Evolutionary conservation across 2,329 filamentous ascomycete species (phyloP).

Genomic region (Ophiostoma himal-ulmi): DNA sequence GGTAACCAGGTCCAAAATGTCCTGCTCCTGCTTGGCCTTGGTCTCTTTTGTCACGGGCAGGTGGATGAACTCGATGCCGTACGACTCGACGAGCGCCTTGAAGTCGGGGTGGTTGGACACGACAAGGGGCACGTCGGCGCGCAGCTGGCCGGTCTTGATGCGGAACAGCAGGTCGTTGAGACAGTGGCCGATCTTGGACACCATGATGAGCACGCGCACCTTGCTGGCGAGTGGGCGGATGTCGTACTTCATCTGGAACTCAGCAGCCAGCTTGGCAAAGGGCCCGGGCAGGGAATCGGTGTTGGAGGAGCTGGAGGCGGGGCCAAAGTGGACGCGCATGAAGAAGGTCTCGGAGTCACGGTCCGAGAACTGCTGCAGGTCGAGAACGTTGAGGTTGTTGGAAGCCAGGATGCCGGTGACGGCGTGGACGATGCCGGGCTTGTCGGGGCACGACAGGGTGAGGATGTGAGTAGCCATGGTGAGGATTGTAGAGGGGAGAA

Average conservation of each 20-base stretch:
- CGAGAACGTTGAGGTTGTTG: slow-evolving; percentile 72
- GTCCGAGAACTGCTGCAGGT: slow-evolving; percentile 80
- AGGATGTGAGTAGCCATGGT: slow-evolving; percentile 58
- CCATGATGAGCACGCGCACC: slow-evolving; percentile 77
- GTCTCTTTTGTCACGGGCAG: slow-evolving; percentile 74
- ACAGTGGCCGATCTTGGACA: slow-evolving; percentile 83
- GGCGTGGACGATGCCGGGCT: slow-evolving; percentile 77
- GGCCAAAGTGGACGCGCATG: slow-evolving; percentile 80
- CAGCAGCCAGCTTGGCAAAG: slow-evolving; percentile 55
- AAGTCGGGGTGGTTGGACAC: slow-evolving; percentile 80
- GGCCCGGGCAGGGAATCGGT: slow-evolving; percentile 49
- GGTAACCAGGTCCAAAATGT: slow-evolving; percentile 64
- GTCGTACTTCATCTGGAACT: slow-evolving; percentile 64
- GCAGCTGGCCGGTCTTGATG: slow-evolving; percentile 58
- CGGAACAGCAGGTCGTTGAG: slow-evolving; percentile 64
- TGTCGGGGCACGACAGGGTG: slow-evolving; percentile 77
- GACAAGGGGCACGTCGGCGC: slow-evolving; percentile 69
- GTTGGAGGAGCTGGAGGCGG: slow-evolving; percentile 46
- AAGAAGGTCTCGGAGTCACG: slow-evolving; percentile 70
- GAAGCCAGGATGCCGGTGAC: slow-evolving; percentile 71
- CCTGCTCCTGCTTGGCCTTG: slow-evolving; percentile 65
- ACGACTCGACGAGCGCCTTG: slow-evolving; percentile 59
- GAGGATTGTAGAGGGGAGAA: slow-evolving; percentile 20
- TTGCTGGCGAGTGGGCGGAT: slow-evolving; percentile 63
- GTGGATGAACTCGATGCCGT: slow-evolving; percentile 74